Evolutionary conservation across 2,329 filamentous ascomycete species (phyloP).

Genomic region (Thielaviopsis punctulata): DNA sequence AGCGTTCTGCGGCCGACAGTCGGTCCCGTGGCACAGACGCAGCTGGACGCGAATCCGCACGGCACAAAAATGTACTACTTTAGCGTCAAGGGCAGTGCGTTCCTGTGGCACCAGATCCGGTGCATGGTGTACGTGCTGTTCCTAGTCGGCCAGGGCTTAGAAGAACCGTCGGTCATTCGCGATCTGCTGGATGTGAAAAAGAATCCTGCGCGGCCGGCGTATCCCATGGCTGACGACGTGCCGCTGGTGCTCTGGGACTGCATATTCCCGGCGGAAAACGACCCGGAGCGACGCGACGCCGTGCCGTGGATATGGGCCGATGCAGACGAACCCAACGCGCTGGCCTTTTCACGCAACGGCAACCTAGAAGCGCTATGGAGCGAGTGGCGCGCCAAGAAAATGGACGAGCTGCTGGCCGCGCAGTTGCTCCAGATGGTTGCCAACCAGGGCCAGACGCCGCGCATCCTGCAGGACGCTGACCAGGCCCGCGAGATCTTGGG

Average conservation of each 20-base stretch:
- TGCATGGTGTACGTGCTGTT: conserved; percentile 92
- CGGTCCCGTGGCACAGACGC: conserved; percentile 6
- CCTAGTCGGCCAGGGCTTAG: conserved; percentile 74
- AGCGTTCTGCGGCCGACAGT: conserved; percentile 20
- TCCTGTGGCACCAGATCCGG: conserved; percentile 95
- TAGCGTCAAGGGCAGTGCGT: conserved; percentile 75
- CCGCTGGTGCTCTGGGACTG: conserved; percentile 95
- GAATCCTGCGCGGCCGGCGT: conserved; percentile 63
- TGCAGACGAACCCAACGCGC: conserved; percentile 42
- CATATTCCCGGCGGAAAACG: conserved; percentile 41
- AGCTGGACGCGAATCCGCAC: conserved; percentile 8
- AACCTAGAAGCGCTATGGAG: conserved; percentile 65
- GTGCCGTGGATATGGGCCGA: conserved; percentile 60
- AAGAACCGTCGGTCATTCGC: conserved; percentile 54
- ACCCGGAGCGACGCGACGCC: conserved; percentile 32
- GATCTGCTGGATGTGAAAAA: conserved; percentile 55
- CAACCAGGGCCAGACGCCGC: conserved; percentile 19
- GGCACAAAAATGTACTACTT: conserved; percentile 66
- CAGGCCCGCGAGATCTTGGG: conserved; percentile 7
- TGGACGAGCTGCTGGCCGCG: conserved; percentile 72
- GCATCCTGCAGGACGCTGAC: not conserved
- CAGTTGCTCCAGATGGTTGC: conserved; percentile 50
- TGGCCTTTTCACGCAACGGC: conserved; percentile 47
- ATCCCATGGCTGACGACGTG: conserved; percentile 78
- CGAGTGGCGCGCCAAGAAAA: conserved; percentile 67